Base-by-base conservation (phyloP, 345 rosid genomes). In the Carallia brachiata region DNA sequence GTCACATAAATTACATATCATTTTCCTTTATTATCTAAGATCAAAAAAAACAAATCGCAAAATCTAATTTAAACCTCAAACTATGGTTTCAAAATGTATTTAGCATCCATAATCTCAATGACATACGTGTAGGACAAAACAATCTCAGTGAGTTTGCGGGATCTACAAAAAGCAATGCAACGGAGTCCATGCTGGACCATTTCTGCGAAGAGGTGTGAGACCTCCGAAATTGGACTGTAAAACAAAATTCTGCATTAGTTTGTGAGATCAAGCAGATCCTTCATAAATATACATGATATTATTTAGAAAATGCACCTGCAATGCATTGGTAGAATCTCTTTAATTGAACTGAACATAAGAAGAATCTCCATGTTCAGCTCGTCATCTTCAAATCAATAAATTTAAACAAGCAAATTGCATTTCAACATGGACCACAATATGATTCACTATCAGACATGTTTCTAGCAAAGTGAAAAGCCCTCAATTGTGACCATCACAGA, bases 121-220 rank as follows among this genome's bases (percentile, higher is more conserved):
- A 80, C 94, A 58, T 90, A 94, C 98, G 97, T 89, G 73, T 82
- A 83, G 77, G 84, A 86, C 60, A 94, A 72, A 71, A 94, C 92
- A 80, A 94, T 88, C 80, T 94, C 97, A 65, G 93, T 91, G 60
- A 91, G 90, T 86, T 89, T 94, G 71, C 98, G 96, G 31, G 98
- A 91, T 70, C 78, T 82, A 67, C 98, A 94, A 58, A 94, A 94
- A 57, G 97, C 87, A 83, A 94, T 91, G 84, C 98, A 91, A 23
- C 95, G 94, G 68, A 91, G 87, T 68, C 95, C 97, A 83, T 94
- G 98, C 78, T 91, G 97, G 79, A 91, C 85, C 97, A 94, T 90
- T 85, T 94, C 98, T 15, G 96, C 95, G 39, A 91, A 88, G 70
- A 91, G 92, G 82, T 77, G 73, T 39, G 97, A 79, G 62, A 90